Conservation (phyloP, 345 rosid species). For the Lumnitzera littorea region DNA sequence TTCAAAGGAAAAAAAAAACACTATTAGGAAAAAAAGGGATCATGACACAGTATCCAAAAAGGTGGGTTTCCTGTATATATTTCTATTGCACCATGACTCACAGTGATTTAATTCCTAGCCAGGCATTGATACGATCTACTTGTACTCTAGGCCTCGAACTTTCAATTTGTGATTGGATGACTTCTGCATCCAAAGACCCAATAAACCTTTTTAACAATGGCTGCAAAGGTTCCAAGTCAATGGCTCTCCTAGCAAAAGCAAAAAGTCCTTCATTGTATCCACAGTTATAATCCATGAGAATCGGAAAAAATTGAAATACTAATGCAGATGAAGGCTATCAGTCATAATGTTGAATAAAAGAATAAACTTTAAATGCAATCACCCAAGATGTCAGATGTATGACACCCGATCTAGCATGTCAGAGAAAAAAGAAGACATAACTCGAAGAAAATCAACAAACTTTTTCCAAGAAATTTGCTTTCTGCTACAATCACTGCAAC, state of each 20-base stretch:
- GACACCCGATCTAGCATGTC: no score
- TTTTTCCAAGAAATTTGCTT: no score
- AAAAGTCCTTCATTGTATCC: slow-evolving; percentile 6
- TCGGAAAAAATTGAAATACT: no score
- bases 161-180: slow-evolving; percentile 45
- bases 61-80: no score
- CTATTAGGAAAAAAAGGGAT: slow-evolving; percentile 14
- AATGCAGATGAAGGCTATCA: no score
- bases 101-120: slow-evolving; percentile 96
- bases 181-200: slow-evolving; percentile 77
- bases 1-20: slow-evolving; percentile 27
- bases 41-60: slow-evolving; percentile 11
- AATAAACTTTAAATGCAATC: no score
- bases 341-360: no score
- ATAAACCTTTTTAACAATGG: slow-evolving; percentile 74
- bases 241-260: slow-evolving; percentile 57
- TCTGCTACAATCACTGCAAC: no score
- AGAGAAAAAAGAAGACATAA: no score
- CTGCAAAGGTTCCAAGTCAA: slow-evolving; percentile 89
- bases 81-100: slow-evolving; percentile 16
- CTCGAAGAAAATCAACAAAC: no score
- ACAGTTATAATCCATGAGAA: no score
- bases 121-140: slow-evolving; percentile 67
- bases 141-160: slow-evolving; percentile 59
- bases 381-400: no score